Evolutionary conservation across 1,284 basidiomycete genomes (phyloP), one percentile per base, ranked within the genome.

Genomic region (Heliocybe sulcata): DNA sequence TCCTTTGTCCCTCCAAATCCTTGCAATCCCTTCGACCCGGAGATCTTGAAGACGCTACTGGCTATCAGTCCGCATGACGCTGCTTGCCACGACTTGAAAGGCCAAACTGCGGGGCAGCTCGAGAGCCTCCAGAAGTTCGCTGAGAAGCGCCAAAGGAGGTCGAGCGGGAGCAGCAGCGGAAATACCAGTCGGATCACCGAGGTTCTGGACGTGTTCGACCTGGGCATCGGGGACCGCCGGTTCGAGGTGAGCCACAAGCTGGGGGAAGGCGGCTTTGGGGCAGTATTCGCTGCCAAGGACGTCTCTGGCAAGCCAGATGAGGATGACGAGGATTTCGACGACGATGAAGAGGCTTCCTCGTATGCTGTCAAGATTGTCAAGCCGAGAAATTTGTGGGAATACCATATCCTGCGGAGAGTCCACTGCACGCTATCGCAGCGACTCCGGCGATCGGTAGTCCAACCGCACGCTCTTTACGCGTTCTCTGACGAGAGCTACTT

Each of bases 191-290:
- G 76, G 2, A 60, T 65, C 8, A 62, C 74, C 23, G 72, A 75
- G 27, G 69, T 75, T 29, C 67, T 72, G 22, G 71, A 73, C 12
- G 67, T 65, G 16, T 73, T 82, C 63, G 61, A 76, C 4, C 60
- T 89, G 27, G 68, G 65, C 1, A 72, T 98, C 8, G 77, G 74
- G 29, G 83, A 79, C 2, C 80, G 79, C 57, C 73, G 72, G 48
- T 93, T 90, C 64, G 78, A 79, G 53, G 81, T 98, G 9, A 73
- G 77, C 3, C 87, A 88, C 59, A 98, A 98, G 70, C 79, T 99
- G 22, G 97, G 97, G 3, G 96, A 99, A 73, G 97, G 97, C 4
- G 94, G 94, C 0, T 99, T 94, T 63, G 97, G 96, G 0, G 83
- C 90, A 2, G 97, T 99, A 10, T 99, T 97, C 74, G 83, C 86